A percentile compares a stretch with the other conserved stretches of the same genome.
These are phyloP conservation scores for Heracleum sosnowskyi DNA, from an alignment of 129 eudicot species.

Conservation along the genomic window DNA sequence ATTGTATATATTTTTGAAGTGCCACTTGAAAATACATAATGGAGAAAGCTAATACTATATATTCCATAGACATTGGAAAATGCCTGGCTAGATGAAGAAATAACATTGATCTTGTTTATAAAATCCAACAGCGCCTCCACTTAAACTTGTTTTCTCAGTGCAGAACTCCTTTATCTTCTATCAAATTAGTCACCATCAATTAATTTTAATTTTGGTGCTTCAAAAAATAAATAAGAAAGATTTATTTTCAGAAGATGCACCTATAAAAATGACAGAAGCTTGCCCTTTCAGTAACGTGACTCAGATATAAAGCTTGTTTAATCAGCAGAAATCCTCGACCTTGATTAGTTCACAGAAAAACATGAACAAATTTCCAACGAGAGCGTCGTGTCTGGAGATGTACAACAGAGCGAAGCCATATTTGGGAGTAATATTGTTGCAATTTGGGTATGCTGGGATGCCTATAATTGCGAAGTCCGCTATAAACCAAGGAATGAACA, in stretches of 20 bases:
- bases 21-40: background rate
- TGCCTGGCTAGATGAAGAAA: background rate
- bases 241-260: background rate
- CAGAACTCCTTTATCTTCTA: background rate
- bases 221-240: background rate
- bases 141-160: background rate
- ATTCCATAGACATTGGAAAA: background rate
- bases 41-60: background rate
- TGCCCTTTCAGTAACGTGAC: background rate
- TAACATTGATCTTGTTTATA: background rate
- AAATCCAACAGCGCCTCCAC: conserved; percentile 10
- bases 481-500: conserved; percentile 74
- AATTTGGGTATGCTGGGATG: conserved; percentile 67
- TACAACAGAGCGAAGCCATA: conserved; percentile 40
- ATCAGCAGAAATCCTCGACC: background rate
- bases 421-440: conserved; percentile 45
- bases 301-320: background rate
- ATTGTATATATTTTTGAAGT: background rate
- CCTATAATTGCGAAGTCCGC: conserved; percentile 63
- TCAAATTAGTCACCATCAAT: background rate
- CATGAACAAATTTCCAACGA: background rate
- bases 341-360: background rate
- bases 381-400: background rate
- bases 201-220: background rate
- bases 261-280: background rate